Base-by-base conservation (phyloP, 139 green algal genomes). In the Volvox africanus region DNA sequence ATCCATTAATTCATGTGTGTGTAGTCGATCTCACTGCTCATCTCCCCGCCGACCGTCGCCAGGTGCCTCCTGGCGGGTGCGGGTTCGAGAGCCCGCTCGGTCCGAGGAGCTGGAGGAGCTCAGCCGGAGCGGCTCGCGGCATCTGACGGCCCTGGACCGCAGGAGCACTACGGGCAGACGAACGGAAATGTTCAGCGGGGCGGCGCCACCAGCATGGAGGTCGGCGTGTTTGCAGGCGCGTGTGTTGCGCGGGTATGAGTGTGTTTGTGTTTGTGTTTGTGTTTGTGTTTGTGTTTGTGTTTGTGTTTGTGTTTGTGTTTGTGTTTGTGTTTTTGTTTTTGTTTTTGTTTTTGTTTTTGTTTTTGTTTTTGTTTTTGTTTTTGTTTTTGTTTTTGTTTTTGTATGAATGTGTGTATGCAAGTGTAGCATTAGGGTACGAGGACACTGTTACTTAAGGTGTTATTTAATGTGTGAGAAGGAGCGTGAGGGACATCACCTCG, bases 1-100 rank as follows among this genome's bases (percentile, higher is more conserved):
- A n/a, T n/a, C n/a, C n/a, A n/a, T n/a, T n/a, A n/a, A n/a, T n/a
- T n/a, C n/a, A n/a, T n/a, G 44, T 55, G 44, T 55, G 44, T 55
- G 44, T 55, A 55, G 5, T 55, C 44, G 44, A 9, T 9, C 9
- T 55, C 9, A 55, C 44, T 9, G 5, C 44, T 5, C 44, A 55
- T 9, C 44, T 55, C 44, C 44, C 44, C 44, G 44, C 44, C 44
- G 5, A 55, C 9, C 44, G 5, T 9, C 44, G 5, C 50, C 55
- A 87, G 82, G 89, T 26, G 18, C 67, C 12, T 88, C 83, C 28
- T 88, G 83, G 83, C 83, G 83, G 14, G 67, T 88, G 24, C 83
- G 67, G 1, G 83, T 88, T 33, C 67, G 80, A 1, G 20, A 62
- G 35, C 83, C 83, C 32, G 76, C 30, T 14, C 76, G 33, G 11